A percentile compares a stretch with the other conserved stretches of the same genome.
These are phyloP conservation scores for Dendrobium nobile DNA, from an alignment of 106 monocot genomes.

Conservation along the genomic window DNA sequence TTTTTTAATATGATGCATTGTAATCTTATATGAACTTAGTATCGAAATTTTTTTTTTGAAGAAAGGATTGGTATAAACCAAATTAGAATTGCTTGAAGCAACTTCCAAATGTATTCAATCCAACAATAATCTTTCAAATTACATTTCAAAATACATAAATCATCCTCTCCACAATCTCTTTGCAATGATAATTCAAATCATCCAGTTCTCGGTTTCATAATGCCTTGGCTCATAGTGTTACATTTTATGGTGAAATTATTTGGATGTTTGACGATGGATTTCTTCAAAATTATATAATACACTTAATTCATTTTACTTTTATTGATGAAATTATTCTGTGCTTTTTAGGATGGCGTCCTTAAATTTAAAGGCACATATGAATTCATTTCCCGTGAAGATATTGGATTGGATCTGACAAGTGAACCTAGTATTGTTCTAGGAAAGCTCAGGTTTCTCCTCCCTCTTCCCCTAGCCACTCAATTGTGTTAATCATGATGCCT, in stretches of 20 bases:
- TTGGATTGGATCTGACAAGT: constrained; percentile 10
- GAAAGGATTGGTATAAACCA: too few species aligned
- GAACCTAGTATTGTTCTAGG: constrained; percentile 16
- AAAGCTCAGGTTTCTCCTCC: constrained; percentile 19
- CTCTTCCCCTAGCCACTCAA: background rate
- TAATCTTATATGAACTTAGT: too few species aligned
- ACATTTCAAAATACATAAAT: too few species aligned
- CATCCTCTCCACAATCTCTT: too few species aligned
- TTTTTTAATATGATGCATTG: background rate
- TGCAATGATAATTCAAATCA: too few species aligned
- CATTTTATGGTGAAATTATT: too few species aligned
- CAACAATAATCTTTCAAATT: too few species aligned
- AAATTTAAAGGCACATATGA: constrained; percentile 23
- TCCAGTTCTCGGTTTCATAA: background rate
- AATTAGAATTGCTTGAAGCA: too few species aligned
- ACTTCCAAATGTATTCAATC: too few species aligned
- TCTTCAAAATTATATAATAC: background rate
- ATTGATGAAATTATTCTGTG: background rate
- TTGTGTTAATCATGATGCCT: background rate
- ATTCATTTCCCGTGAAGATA: constrained; percentile 25
- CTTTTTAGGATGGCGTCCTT: constrained; percentile 21
- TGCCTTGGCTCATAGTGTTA: background rate
- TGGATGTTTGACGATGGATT: background rate
- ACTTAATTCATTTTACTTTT: background rate
- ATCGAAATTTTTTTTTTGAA: too few species aligned